phyloP scores from a whole-genome alignment of 495 filamentous ascomycete genomes.

The Elaphomyces granulatus region DNA sequence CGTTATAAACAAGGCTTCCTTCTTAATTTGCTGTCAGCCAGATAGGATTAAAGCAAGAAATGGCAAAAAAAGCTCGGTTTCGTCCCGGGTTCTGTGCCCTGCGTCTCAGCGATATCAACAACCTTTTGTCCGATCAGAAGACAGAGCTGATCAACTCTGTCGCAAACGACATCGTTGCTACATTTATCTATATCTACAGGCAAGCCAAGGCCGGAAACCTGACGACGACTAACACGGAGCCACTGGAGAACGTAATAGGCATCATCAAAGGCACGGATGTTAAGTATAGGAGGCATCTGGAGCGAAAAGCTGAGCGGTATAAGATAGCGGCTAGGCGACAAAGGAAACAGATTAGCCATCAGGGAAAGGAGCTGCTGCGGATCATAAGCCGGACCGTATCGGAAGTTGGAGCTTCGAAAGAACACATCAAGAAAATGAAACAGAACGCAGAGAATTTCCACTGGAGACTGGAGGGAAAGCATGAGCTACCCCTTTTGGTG shows the following conservation, averaged over 20 bases:
- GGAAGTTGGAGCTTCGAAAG: neutral
- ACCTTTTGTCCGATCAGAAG: conserved; percentile 7
- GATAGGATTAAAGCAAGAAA: neutral
- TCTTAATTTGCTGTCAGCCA: too few species aligned
- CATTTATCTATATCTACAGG: conserved; percentile 13
- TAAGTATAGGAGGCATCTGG: conserved; percentile 3
- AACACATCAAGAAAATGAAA: neutral
- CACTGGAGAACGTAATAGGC: conserved; percentile 14
- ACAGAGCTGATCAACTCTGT: conserved; percentile 13
- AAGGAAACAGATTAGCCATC: conserved; percentile 7
- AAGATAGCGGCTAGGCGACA: conserved; percentile 3
- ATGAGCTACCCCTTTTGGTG: neutral
- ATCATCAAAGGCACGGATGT: conserved; percentile 10
- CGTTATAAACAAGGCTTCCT: too few species aligned
- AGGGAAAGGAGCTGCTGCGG: conserved; percentile 6
- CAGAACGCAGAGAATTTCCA: neutral
- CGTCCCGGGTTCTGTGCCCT: conserved; percentile 4
- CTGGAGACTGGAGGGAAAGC: neutral
- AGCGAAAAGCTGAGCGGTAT: conserved; percentile 5
- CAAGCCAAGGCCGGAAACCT: conserved; percentile 11
- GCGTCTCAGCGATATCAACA: conserved; percentile 10
- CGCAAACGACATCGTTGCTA: conserved; percentile 16
- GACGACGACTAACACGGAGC: conserved; percentile 4
- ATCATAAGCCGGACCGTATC: neutral
- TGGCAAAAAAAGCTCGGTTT: neutral